Evolutionary conservation across 768 basidiomycete species (phyloP), one percentile per base, ranked within the genome.

Genomic region (Phlebiopsis gigantea): DNA sequence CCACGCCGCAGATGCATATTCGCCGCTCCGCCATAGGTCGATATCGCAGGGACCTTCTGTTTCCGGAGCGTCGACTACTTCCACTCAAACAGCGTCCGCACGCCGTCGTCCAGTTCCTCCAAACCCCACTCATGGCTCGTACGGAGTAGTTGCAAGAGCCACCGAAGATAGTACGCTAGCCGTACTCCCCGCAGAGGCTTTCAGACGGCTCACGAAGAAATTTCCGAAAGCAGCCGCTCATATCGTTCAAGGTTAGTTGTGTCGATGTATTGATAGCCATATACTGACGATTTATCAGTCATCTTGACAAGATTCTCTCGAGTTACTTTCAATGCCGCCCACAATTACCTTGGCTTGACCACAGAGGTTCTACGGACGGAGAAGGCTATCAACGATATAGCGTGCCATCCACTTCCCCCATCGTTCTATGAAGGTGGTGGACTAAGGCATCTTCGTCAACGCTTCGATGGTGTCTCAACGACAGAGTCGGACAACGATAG

Each of bases 141-240:
- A 84, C 63, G 89, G 89, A 4, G 84, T 89, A 4, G 84, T 98
- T 21, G 95, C 94, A n/a, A 79, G 96, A 34, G 97, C 97, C 6
- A 87, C 88, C 4, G 89, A 91, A 53, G 97, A 99, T 65, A 90
- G 90, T 4, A 98, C 97, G 1, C 75, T 99, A 19, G 97, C 96
- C n/a, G 96, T 99, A 9, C 98, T 99, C 55, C 97, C 97, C 24
- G 96, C 97, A 1, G 94, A 98, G 69, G 97, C 96, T 4, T 99
- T 99, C 73, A 79, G 88, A 55, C 79, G 94, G 49, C 75, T 99
- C 41, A 98, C 96, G 2, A 92, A 95, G 72, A 94, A 96, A 68
- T 97, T 89, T 64, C 97, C 97, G 0, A 98, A 98, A 65, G 94
- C 97, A 2, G 91, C 94, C 34, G 94, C 95, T 4, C 93, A 95